A percentile compares a stretch with the other conserved stretches of the same genome.
phyloP scores from a whole-genome alignment of 2,329 filamentous ascomycete species.

The Penicillium fuscoglaucum region DNA sequence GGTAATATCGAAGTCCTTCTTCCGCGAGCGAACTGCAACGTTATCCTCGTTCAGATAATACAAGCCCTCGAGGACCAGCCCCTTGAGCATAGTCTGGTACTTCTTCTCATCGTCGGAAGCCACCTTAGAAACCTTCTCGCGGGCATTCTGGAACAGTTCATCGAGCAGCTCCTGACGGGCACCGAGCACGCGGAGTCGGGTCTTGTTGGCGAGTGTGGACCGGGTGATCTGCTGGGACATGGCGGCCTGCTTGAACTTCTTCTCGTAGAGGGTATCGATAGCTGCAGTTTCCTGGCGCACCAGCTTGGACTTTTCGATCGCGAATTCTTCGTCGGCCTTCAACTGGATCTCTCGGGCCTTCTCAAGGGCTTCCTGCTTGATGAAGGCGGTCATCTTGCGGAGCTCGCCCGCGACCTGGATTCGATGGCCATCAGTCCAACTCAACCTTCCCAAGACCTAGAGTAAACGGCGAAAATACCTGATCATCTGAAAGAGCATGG shows the following conservation, averaged over 20 bases:
- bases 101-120: conserved; percentile 56
- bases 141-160: conserved; percentile 78
- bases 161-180: conserved; percentile 90
- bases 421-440: conserved; percentile 17
- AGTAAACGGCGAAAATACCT: conserved; percentile 58
- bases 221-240: conserved; percentile 99
- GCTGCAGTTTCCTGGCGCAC: conserved; percentile 90
- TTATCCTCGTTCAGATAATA: conserved; percentile 84
- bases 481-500: conserved; percentile 95
- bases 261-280: conserved; percentile 92
- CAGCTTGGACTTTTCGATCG: conserved; percentile 98
- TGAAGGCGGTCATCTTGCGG: conserved; percentile 99
- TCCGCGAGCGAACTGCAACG: conserved; percentile 71
- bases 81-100: conserved; percentile 75
- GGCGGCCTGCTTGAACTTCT: conserved; percentile 98
- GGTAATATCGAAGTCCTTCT: conserved; percentile 73
- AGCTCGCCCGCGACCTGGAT: conserved; percentile 90
- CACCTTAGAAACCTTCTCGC: conserved; percentile 67
- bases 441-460: neutral
- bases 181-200: conserved; percentile 80
- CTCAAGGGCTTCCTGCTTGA: conserved; percentile 95
- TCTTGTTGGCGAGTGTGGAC: conserved; percentile 95
- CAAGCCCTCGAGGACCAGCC: conserved; percentile 82
- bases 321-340: conserved; percentile 98
- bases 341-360: conserved; percentile 97